Evolutionary conservation across 1,139 yeast genomes (phyloP).

Genomic region (Groenewaldozyma sp.): DNA sequence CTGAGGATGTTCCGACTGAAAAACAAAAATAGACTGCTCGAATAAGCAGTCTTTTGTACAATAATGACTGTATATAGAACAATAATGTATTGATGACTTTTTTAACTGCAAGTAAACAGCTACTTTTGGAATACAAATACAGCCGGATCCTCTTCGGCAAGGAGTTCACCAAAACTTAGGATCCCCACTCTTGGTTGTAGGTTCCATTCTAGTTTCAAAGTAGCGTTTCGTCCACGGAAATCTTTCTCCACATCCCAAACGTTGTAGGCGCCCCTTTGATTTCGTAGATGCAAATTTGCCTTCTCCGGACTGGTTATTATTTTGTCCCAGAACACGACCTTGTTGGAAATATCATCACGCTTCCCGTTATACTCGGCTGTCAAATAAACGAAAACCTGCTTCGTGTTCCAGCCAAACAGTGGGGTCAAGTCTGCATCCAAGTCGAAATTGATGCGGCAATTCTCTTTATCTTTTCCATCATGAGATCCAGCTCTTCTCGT

Average conservation of each 20-base stretch:
- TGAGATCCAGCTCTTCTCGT: constrained; percentile 66
- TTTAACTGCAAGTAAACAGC: neutral
- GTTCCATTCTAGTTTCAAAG: constrained; percentile 75
- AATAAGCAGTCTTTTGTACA: too few species aligned
- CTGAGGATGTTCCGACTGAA: too few species aligned
- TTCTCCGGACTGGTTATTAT: constrained; percentile 53
- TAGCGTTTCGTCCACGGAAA: constrained; percentile 57
- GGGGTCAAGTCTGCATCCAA: constrained; percentile 59
- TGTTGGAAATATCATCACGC: constrained; percentile 38
- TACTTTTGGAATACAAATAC: constrained; percentile 33
- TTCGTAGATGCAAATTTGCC: constrained; percentile 46
- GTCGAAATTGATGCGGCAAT: constrained; percentile 63
- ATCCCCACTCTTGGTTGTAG: constrained; percentile 88
- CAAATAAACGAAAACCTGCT: constrained; percentile 81
- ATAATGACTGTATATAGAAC: too few species aligned
- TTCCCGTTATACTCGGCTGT: constrained; percentile 82
- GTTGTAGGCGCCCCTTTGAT: constrained; percentile 63
- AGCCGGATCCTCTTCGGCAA: constrained; percentile 31
- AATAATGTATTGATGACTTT: neutral
- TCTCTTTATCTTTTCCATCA: constrained; percentile 68
- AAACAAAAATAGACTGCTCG: too few species aligned
- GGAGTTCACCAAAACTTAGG: constrained; percentile 50
- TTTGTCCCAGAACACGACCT: constrained; percentile 85
- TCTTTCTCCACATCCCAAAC: constrained; percentile 79
- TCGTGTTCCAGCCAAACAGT: constrained; percentile 93